Base-by-base conservation (phyloP, 1,284 basidiomycete species). In the Volvariella surrecta region DNA sequence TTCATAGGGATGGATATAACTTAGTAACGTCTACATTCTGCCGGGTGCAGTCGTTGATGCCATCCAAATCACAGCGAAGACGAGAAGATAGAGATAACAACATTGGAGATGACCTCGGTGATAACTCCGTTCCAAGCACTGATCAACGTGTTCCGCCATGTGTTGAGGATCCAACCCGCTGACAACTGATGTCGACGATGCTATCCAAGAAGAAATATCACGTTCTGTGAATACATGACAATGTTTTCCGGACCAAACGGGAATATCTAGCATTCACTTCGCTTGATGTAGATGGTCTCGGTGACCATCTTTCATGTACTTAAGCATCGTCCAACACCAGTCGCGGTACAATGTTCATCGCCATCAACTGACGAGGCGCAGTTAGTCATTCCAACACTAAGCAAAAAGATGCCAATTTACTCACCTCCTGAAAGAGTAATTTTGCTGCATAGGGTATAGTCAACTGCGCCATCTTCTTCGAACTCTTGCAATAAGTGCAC, bases 391-490 rank as follows among this genome's bases (percentile, higher is more conserved):
- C n/a, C 34, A 35, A 4, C 18, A 35, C n/a, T 15, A 8, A 35
- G 6, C 18, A 16, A 16, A 35, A 24, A 19, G 11, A 42, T 42
- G 7, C 19, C 37, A 31, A 24, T 32, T 45, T 19, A 59, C 78
- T 50, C 52, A 93, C 90, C 76, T 98, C 94, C 63, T 99, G 94
- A 71, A 99, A 94, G 38, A 99, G 70, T 48, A 99, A 63, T 65
- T 99, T 99, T 43, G 94, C 93, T 7, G 95, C 96, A 59, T 99
- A 99, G 1, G 96, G 96, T 45, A 99, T 94, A n/a, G 89, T 95
- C 50, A 99, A 72, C 58, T 93, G 89, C 34, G 93, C 90, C 71
- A 99, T 91, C 58, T 88, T 84, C 67, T 98, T 97, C 34, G 89
- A 90, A 52, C 86, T 93, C 66, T 95, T 95, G 79, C 96, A 99